Evolutionary conservation across 164 flowering plant genomes (phyloP).

Genomic region (Tetracentron sinense): DNA sequence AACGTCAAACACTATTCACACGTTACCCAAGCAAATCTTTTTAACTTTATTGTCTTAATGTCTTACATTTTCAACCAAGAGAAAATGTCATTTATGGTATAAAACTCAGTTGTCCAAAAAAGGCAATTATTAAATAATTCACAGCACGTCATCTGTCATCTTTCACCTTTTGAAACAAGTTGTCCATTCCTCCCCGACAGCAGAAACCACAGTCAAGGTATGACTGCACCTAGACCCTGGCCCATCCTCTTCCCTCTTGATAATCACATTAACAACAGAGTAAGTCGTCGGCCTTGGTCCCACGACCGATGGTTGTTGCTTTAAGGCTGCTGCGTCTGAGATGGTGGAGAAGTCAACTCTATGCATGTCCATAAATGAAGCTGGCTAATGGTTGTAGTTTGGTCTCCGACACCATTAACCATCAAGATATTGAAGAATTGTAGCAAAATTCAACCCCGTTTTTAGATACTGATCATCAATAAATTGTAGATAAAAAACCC

Average conservation of each 20-base stretch:
- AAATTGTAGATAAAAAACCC: no score
- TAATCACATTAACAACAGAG: constrained; percentile 67
- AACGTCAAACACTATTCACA: no score
- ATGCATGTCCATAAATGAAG: constrained; percentile 6
- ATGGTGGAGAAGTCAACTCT: constrained; percentile 11
- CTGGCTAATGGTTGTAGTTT: constrained; percentile 25
- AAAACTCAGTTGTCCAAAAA: no score
- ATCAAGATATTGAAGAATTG: no score
- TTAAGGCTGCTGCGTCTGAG: constrained; percentile 18
- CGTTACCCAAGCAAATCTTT: no score
- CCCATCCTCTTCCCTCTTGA: constrained; percentile 95
- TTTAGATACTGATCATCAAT: no score
- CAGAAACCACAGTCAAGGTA: constrained; percentile 88
- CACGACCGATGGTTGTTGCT: constrained; percentile 40
- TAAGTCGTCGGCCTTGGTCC: constrained; percentile 89
- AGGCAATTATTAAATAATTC: no score
- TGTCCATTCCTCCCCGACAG: constrained; percentile 95
- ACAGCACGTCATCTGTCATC: no score
- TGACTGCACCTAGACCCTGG: constrained; percentile 98
- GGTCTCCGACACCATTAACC: constrained; percentile 51
- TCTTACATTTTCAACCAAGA: no score
- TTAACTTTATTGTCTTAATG: no score
- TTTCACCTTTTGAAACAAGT: no score
- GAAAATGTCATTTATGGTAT: no score
- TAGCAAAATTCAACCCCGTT: neutral